phyloP scores from a whole-genome alignment of 177 flowering plant species.

The Vitis hybrid region DNA sequence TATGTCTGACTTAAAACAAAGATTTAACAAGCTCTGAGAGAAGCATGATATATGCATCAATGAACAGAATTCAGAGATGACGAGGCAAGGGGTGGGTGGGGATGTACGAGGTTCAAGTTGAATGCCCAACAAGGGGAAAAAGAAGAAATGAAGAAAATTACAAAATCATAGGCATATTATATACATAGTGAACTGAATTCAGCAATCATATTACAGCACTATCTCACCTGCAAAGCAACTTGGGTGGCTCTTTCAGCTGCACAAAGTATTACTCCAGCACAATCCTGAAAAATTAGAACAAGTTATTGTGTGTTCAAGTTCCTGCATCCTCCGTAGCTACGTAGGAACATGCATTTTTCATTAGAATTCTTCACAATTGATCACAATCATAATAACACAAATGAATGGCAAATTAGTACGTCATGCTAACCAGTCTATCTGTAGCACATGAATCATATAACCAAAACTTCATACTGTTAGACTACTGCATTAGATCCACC shows the following conservation, averaged over 20 bases:
- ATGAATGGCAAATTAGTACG: too few relatives aligned
- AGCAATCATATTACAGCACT: neutral
- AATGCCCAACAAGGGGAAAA: neutral
- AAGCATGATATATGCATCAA: neutral
- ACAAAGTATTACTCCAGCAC: slow-evolving; percentile 91
- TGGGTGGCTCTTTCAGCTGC: slow-evolving; percentile 98
- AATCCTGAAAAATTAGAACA: slow-evolving; percentile 60
- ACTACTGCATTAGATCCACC: too few relatives aligned
- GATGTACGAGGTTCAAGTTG: too few relatives aligned
- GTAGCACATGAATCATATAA: too few relatives aligned
- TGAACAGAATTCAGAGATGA: neutral
- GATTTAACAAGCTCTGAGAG: neutral
- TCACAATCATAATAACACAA: too few relatives aligned
- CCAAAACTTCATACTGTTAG: too few relatives aligned
- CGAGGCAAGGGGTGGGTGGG: too few relatives aligned
- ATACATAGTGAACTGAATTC: neutral
- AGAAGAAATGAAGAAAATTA: neutral
- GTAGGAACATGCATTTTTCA: neutral
- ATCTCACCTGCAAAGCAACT: slow-evolving; percentile 90
- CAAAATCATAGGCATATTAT: neutral
- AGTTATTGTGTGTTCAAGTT: neutral
- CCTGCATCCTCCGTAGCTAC: neutral
- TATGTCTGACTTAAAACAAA: too few relatives aligned
- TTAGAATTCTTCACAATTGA: too few relatives aligned
- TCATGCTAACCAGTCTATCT: too few relatives aligned